These are phyloP conservation scores for Thermochaetoides thermophila DNA, from an alignment of 495 filamentous ascomycete species.

Conservation along the genomic window DNA sequence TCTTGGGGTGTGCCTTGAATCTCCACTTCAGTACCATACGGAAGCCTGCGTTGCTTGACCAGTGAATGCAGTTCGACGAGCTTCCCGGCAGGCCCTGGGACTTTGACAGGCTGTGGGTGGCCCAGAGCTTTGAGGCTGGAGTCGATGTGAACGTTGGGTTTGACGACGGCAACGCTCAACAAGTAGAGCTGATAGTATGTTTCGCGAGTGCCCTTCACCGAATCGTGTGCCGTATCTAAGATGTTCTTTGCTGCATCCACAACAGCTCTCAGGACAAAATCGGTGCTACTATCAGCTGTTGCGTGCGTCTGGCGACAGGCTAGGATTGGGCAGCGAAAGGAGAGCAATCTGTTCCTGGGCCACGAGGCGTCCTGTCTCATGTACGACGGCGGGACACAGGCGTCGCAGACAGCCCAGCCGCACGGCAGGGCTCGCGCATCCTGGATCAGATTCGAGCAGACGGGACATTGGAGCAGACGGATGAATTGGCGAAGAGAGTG, in stretches of 20 bases:
- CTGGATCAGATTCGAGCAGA: constrained; percentile 54
- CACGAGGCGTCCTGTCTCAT: constrained; percentile 56
- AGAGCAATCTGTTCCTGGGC: constrained; percentile 50
- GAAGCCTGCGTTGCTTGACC: too few relatives aligned
- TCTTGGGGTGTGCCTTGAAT: too few relatives aligned
- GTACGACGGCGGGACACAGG: constrained; percentile 54
- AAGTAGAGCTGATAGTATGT: too few relatives aligned
- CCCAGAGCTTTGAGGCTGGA: too few relatives aligned
- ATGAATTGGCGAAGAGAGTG: constrained; percentile 27
- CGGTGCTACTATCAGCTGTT: constrained; percentile 54
- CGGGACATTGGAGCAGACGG: constrained; percentile 56
- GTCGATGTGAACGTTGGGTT: too few relatives aligned
- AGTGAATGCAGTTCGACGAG: too few relatives aligned
- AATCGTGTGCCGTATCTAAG: neutral
- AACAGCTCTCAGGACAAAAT: constrained; percentile 59
- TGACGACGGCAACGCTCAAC: too few relatives aligned
- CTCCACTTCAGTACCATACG: too few relatives aligned
- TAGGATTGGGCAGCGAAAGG: constrained; percentile 56
- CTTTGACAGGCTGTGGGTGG: too few relatives aligned
- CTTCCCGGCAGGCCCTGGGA: too few relatives aligned
- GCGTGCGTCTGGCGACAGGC: constrained; percentile 59
- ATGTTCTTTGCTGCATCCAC: constrained; percentile 36
- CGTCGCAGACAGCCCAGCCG: constrained; percentile 60
- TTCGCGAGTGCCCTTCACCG: too few relatives aligned
- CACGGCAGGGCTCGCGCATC: constrained; percentile 69